Evolutionary conservation across 129 eudicot genomes (phyloP), one percentile per base, ranked within the genome.

Genomic region (Kitagawia praeruptora): DNA sequence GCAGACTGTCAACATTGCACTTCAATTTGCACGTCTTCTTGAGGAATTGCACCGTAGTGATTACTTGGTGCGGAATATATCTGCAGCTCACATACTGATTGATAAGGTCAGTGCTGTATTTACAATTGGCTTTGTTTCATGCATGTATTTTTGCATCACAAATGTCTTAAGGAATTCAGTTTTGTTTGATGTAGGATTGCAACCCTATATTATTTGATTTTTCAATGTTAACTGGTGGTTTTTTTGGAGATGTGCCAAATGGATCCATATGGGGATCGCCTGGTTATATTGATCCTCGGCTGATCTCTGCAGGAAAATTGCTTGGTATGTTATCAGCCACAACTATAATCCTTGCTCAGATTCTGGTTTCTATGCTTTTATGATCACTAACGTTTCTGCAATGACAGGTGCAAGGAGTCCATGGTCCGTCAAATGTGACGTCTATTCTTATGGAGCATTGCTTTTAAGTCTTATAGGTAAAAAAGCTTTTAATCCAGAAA

Each of bases 11-110:
- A 73, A 73, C 16, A 25, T 73, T 42, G 77, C 77, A 73, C 77
- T 73, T 73, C 77, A 73, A 44, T 73, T 73, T 44, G 77, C 77
- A n/a, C 18, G 77, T 47, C 77, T 73, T 73, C 77, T 73, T n/a
- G 69, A 61, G 34, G 47, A 73, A 41, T 44, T 73, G 34, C 56
- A 73, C 54, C 47, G 77, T 16, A 47, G 37, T 73, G 77, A 44
- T 73, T 42, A 73, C 28, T 73, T 73, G 77, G 77, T 73, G 51
- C 39, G 77, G 7, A 73, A 73, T 73, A 61, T 61, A 42, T 73
- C 77, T 73, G 38, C 77, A 42, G 77, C 54, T 73, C 77, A 73
- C 9, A 73, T 73, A 73, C 12, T 73, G 54, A 73, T 73, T 44
- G 39, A 73, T 25, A 73, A 73, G 77, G 77, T 73, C 77, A 73